These are phyloP conservation scores for Monosporascus sp. DNA, from an alignment of 2,329 filamentous ascomycete genomes.

Conservation along the genomic window DNA sequence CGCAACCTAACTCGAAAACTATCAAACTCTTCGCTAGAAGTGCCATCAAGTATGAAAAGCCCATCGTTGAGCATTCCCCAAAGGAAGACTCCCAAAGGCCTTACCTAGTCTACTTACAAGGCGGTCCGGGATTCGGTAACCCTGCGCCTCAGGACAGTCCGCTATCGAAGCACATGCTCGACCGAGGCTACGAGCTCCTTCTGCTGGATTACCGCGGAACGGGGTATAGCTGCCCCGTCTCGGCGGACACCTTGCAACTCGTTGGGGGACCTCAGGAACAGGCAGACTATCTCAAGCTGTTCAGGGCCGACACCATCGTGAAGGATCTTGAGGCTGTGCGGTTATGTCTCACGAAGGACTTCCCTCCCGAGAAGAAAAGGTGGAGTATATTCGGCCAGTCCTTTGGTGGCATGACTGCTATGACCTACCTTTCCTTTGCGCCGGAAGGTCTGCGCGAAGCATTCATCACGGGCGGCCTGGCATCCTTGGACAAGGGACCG, in stretches of 20 bases:
- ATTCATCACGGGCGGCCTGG: slow-evolving; percentile 80
- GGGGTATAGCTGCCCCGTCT: slow-evolving; percentile 76
- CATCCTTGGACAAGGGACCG: slow-evolving; percentile 64
- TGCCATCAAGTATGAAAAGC: slow-evolving; percentile 60
- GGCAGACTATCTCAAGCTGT: slow-evolving; percentile 74
- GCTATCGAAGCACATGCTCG: slow-evolving; percentile 65
- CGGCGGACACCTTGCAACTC: slow-evolving; percentile 62
- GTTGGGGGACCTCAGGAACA: slow-evolving; percentile 62
- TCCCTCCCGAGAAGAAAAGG: slow-evolving; percentile 62
- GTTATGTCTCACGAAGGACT: slow-evolving; percentile 63
- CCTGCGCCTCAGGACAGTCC: slow-evolving; percentile 66
- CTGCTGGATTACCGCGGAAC: slow-evolving; percentile 90
- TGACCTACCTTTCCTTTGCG: slow-evolving; percentile 78
- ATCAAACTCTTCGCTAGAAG: slow-evolving; percentile 75
- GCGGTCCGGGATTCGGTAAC: slow-evolving; percentile 78
- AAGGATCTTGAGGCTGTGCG: slow-evolving; percentile 84
- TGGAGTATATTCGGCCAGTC: slow-evolving; percentile 89
- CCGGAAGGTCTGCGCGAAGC: slow-evolving; percentile 74
- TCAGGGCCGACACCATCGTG: slow-evolving; percentile 87
- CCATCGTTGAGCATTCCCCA: slow-evolving; percentile 43
- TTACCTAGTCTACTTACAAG: slow-evolving; percentile 71
- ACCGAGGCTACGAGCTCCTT: slow-evolving; percentile 78
- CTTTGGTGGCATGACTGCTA: slow-evolving; percentile 81
- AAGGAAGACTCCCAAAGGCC: slow-evolving; percentile 39
- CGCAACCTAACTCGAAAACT: slow-evolving; percentile 50